Conservation (phyloP, 768 basidiomycete species). For the Tylopilus rubrobrunneus region DNA sequence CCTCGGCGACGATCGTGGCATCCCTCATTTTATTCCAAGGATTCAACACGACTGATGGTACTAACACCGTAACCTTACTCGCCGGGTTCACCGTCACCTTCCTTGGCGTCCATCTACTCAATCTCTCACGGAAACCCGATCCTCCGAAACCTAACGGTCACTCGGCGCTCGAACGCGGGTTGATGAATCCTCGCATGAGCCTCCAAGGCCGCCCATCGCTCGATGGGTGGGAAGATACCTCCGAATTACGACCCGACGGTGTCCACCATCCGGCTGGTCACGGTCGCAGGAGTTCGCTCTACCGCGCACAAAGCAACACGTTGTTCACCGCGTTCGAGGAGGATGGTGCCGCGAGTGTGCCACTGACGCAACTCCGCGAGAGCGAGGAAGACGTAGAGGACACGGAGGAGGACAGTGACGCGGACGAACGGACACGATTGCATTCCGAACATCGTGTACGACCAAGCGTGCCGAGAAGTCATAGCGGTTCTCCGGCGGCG, state of each 20-base stretch:
- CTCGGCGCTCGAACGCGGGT: conserved; percentile 56
- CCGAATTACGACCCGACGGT: conserved; percentile 29
- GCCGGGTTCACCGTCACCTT: conserved; percentile 91
- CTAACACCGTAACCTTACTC: conserved; percentile 82
- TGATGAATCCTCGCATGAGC: conserved; percentile 77
- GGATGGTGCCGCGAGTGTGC: conserved; percentile 33
- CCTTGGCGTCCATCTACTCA: conserved; percentile 94
- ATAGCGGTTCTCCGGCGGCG: conserved; percentile 47
- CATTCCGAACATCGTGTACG: conserved; percentile 26
- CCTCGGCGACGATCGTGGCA: conserved; percentile 87
- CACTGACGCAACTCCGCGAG: conserved; percentile 63
- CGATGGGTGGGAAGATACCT: conserved; percentile 62
- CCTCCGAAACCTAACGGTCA: conserved; percentile 42
- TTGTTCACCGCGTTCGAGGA: conserved; percentile 78
- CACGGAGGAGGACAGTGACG: conserved; percentile 44
- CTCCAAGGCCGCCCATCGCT: conserved; percentile 77
- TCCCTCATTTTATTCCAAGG: conserved; percentile 97
- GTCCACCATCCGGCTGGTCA: conserved; percentile 39
- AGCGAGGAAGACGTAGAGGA: conserved; percentile 52
- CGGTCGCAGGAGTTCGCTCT: conserved; percentile 61
- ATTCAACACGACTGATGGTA: conserved; percentile 82
- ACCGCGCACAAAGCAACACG: conserved; percentile 59
- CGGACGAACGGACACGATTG: conserved; percentile 40
- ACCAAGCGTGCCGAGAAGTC: conserved; percentile 45
- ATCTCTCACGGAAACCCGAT: conserved; percentile 64